Evolutionary conservation across 2,329 filamentous ascomycete species (phyloP).

Genomic region (Arthroderma sp.): DNA sequence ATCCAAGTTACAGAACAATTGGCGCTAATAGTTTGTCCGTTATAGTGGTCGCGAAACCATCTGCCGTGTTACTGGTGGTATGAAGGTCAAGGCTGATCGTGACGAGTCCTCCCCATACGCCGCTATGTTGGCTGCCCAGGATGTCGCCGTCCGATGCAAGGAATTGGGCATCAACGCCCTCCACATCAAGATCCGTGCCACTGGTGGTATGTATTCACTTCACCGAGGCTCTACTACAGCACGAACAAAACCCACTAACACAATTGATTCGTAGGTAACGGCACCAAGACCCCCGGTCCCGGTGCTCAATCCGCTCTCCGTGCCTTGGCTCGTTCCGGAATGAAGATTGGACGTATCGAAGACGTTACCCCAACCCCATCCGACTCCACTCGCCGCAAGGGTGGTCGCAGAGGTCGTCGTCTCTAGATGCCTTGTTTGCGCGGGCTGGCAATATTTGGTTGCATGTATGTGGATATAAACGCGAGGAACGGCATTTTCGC

Average conservation of each 20-base stretch:
- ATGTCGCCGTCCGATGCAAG: slow-evolving; percentile 85
- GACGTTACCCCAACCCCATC: slow-evolving; percentile 98
- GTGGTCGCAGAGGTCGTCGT: slow-evolving; percentile 99
- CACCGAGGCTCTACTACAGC: not conserved
- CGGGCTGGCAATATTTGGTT: slow-evolving; percentile 14
- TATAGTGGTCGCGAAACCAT: slow-evolving; percentile 98
- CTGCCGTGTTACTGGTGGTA: slow-evolving; percentile 98
- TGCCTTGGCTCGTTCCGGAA: slow-evolving; percentile 94
- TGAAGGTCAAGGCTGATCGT: slow-evolving; percentile 99
- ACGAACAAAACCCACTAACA: not conserved
- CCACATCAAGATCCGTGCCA: slow-evolving; percentile 99
- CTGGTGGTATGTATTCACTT: slow-evolving; percentile 57
- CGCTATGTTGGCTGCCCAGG: slow-evolving; percentile 99
- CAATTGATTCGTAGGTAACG: slow-evolving; percentile 55
- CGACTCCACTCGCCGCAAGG: slow-evolving; percentile 99
- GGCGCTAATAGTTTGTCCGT: slow-evolving; percentile 36
- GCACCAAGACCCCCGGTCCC: slow-evolving; percentile 98
- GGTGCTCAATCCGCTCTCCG: slow-evolving; percentile 98
- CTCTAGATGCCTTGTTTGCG: slow-evolving; percentile 49
- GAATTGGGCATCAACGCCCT: slow-evolving; percentile 83
- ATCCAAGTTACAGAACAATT: not conserved
- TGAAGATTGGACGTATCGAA: slow-evolving; percentile 99
- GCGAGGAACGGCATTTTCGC: slow-evolving; percentile 40
- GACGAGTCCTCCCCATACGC: slow-evolving; percentile 99
- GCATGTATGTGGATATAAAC: slow-evolving; percentile 35